A percentile compares a stretch with the other conserved stretches of the same genome.
Evolutionary conservation across 2,329 filamentous ascomycete species (phyloP).

Genomic region (Stagonosporopsis vannaccii): DNA sequence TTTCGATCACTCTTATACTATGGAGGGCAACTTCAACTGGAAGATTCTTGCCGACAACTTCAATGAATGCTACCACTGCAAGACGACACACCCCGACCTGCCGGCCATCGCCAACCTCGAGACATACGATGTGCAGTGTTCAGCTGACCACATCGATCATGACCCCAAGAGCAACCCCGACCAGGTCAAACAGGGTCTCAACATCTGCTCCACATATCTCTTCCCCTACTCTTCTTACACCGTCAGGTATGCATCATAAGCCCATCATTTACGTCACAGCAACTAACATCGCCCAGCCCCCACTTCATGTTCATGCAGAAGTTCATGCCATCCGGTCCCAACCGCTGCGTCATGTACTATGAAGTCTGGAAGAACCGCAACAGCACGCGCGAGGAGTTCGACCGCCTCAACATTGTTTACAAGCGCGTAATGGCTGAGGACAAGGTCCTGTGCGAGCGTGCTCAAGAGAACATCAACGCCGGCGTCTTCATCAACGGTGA

Average conservation of each 20-base stretch:
- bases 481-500: slow-evolving; percentile 70
- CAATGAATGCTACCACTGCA: slow-evolving; percentile 72
- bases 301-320: slow-evolving; percentile 70
- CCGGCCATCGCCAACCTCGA: slow-evolving; percentile 63
- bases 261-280: not conserved
- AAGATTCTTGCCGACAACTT: slow-evolving; percentile 63
- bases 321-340: slow-evolving; percentile 64
- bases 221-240: slow-evolving; percentile 44
- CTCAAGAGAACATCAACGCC: slow-evolving; percentile 67
- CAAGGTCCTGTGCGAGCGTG: slow-evolving; percentile 66
- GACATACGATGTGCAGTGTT: slow-evolving; percentile 54
- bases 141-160: slow-evolving; percentile 43
- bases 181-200: slow-evolving; percentile 33
- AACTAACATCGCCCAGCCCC: slow-evolving; percentile 23
- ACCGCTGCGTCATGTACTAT: slow-evolving; percentile 64
- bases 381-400: slow-evolving; percentile 66
- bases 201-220: slow-evolving; percentile 42
- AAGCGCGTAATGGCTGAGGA: slow-evolving; percentile 71
- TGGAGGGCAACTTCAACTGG: slow-evolving; percentile 46
- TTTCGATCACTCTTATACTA: slow-evolving; percentile 52
- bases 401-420: slow-evolving; percentile 65
- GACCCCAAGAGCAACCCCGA: slow-evolving; percentile 40
- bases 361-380: slow-evolving; percentile 69
- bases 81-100: slow-evolving; percentile 66
- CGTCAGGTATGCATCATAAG: slow-evolving; percentile 31